Evolutionary conservation across 2,329 filamentous ascomycete genomes (phyloP).

Genomic region (Nothopassalora personata): DNA sequence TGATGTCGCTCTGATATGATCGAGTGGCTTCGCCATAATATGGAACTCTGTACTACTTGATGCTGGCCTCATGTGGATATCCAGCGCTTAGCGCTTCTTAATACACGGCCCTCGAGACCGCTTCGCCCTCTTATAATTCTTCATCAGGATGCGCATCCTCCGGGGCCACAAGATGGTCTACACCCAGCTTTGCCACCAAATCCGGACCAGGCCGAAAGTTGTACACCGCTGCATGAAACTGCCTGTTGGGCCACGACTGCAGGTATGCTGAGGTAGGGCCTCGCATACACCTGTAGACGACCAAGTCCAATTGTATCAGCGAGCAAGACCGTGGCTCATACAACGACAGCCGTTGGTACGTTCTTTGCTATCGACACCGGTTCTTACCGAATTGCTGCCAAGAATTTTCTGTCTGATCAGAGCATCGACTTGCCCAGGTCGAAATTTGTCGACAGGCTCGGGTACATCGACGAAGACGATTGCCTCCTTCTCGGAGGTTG

Average conservation of each 20-base stretch:
- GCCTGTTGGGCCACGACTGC: neutral
- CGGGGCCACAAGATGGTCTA: neutral
- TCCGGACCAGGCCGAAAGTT: neutral
- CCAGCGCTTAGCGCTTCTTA: neutral
- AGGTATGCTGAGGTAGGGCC: neutral
- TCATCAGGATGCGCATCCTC: neutral
- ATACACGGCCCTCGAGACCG: neutral
- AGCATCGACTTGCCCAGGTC: neutral
- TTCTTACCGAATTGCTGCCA: neutral
- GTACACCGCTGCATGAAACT: neutral
- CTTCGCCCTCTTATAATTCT: neutral
- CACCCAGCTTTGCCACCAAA: neutral
- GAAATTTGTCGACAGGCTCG: neutral
- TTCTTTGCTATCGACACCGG: neutral
- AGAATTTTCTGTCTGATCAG: neutral
- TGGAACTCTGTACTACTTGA: too few species aligned
- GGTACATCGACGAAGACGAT: neutral
- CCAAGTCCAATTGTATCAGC: neutral
- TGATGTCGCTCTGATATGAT: too few species aligned
- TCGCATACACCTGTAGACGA: neutral
- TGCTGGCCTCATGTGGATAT: neutral
- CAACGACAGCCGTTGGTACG: neutral
- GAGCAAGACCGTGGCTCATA: neutral
- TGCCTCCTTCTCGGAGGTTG: neutral
- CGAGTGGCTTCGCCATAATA: too few species aligned